phyloP scores from a whole-genome alignment of 1,284 basidiomycete species.

The Trametes versicolor region DNA sequence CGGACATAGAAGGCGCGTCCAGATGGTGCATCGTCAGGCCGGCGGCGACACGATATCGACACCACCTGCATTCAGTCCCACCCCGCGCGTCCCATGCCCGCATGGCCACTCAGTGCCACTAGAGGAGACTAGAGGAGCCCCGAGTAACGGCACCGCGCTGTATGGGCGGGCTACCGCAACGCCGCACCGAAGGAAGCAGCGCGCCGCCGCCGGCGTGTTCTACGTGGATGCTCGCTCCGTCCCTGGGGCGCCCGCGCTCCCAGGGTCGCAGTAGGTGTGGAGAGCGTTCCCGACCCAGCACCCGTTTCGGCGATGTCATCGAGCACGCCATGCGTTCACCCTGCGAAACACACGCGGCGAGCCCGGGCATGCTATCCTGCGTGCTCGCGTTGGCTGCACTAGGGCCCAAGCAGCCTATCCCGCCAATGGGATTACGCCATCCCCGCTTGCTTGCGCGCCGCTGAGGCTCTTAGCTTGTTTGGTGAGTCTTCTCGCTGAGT shows the following conservation, averaged over 20 bases:
- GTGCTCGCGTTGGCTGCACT: neutral
- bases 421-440: conserved; percentile 10
- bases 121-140: neutral
- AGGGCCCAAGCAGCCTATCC: neutral
- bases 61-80: neutral
- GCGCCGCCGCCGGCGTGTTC: conserved; percentile 13
- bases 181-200: conserved; percentile 9
- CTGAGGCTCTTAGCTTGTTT: neutral
- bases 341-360: conserved; percentile 12
- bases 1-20: conserved; percentile 11
- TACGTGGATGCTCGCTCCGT: conserved; percentile 3
- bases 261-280: conserved; percentile 17
- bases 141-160: neutral
- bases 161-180: conserved; percentile 6
- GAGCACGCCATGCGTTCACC: conserved; percentile 20
- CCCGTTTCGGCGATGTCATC: conserved; percentile 1
- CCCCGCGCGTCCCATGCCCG: conserved; percentile 19
- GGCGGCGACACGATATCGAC: conserved; percentile 12
- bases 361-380: conserved; percentile 12
- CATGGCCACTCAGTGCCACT: conserved; percentile 19
- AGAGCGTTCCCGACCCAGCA: conserved; percentile 9
- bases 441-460: neutral
- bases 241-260: conserved; percentile 21
- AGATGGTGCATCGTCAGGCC: neutral
- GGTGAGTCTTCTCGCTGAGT: neutral